A percentile compares a stretch with the other conserved stretches of the same genome.
Evolutionary conservation across 1,139 yeast species (phyloP).

Genomic region (Yamadazyma blattariae): DNA sequence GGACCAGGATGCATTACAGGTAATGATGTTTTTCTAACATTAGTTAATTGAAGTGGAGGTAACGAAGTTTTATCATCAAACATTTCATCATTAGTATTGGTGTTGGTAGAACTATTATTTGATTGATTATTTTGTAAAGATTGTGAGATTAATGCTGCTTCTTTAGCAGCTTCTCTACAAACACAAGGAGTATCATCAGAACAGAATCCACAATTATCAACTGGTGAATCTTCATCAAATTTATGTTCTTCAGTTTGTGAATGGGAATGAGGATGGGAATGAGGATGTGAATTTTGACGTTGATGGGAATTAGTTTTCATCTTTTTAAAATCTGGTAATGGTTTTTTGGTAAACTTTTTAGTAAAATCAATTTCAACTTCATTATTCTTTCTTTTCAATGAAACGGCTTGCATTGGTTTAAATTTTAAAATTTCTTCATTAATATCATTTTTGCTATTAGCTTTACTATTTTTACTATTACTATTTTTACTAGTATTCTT

Average conservation of each 20-base stretch:
- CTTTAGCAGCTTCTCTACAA: conserved; percentile 79
- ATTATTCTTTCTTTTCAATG: conserved; percentile 35
- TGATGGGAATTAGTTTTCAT: conserved; percentile 10
- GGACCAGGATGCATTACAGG: conserved; percentile 71
- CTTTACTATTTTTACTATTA: conserved; percentile 12
- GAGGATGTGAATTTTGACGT: neutral
- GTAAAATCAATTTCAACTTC: conserved; percentile 55
- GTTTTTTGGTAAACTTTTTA: conserved; percentile 37
- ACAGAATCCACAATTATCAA: conserved; percentile 89
- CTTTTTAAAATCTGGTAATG: conserved; percentile 40
- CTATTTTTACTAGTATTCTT: conserved; percentile 2
- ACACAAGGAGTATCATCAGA: conserved; percentile 91
- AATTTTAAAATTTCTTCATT: conserved; percentile 17
- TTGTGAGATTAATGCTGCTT: conserved; percentile 40
- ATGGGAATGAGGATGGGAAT: neutral
- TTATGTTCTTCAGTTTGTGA: neutral
- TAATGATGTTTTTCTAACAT: conserved; percentile 33
- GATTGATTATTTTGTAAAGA: conserved; percentile 18
- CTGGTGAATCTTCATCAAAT: conserved; percentile 48
- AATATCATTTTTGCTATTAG: conserved; percentile 16
- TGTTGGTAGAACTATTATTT: no score
- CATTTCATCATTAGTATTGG: conserved; percentile 5
- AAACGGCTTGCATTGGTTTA: conserved; percentile 61
- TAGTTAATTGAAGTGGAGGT: conserved; percentile 35
- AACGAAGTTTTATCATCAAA: conserved; percentile 24